Conservation (phyloP, 345 rosid genomes). For the Eucalyptus polyanthemos region DNA sequence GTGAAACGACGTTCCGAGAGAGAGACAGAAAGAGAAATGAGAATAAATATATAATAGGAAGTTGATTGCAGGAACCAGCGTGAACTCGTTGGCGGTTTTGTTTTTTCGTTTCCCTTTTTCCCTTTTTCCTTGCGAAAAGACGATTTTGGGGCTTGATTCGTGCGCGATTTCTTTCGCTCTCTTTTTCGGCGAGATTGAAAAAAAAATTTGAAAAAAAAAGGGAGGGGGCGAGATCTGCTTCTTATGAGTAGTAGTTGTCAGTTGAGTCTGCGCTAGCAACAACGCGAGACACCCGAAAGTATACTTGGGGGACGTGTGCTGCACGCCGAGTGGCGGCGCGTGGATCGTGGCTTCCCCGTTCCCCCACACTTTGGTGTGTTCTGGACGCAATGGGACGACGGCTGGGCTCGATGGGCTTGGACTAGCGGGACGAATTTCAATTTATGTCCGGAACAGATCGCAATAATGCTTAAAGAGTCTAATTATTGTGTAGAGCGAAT, state of each 20-base stretch:
- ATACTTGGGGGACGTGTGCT: not conserved
- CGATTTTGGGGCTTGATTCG: not conserved
- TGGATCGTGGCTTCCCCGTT: not conserved
- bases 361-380: not conserved
- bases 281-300: not conserved
- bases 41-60: not conserved
- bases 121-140: not conserved
- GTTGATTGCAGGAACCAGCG: not conserved
- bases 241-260: not conserved
- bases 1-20: not conserved
- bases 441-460: not conserved
- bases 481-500: not conserved
- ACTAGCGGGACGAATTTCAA: not conserved
- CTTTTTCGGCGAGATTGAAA: not conserved
- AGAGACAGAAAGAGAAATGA: not conserved
- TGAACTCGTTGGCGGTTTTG: not conserved
- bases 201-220: not conserved
- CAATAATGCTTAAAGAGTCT: not conserved
- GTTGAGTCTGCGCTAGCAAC: not conserved
- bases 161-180: not conserved
- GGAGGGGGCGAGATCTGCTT: not conserved
- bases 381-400: not conserved
- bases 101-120: not conserved
- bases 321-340: not conserved
- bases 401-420: not conserved